Percentiles rank a stretch among this genome's conserved stretches.
Conservation (phyloP, 495 filamentous ascomycete genomes). For the Sabuloglossum arenarium region DNA sequence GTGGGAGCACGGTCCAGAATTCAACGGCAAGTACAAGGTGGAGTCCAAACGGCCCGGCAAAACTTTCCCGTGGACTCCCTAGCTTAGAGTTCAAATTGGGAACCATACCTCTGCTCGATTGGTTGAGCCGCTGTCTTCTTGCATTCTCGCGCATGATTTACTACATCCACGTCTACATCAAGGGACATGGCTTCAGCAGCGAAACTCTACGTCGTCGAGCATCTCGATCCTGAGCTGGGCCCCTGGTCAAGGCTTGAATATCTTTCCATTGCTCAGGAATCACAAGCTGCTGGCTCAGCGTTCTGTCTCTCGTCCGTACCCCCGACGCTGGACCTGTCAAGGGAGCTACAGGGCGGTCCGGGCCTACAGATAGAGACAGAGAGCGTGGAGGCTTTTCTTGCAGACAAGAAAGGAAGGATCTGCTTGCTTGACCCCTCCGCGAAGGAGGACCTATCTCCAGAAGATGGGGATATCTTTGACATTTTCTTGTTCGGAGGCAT, state of each 20-base stretch:
- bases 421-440: constrained; percentile 83
- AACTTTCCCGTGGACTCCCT: not conserved
- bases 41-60: not conserved
- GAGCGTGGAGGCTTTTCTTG: constrained; percentile 62
- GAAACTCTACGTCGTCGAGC: constrained; percentile 57
- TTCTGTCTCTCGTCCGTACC: constrained; percentile 82
- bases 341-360: constrained; percentile 31
- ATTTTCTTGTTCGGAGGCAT: constrained; percentile 93
- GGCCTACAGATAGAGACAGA: constrained; percentile 44
- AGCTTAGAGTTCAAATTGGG: not conserved
- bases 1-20: not conserved
- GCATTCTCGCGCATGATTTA: not conserved
- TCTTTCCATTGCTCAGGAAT: constrained; percentile 63
- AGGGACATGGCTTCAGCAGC: not conserved
- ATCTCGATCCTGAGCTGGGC: constrained; percentile 85
- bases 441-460: constrained; percentile 54
- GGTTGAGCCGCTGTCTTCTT: not conserved
- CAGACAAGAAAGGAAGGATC: constrained; percentile 40
- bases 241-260: constrained; percentile 89
- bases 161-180: not conserved
- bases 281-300: constrained; percentile 35
- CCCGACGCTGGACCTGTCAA: constrained; percentile 40
- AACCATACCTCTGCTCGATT: not conserved
- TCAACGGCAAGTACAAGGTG: not conserved
- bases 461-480: constrained; percentile 66